Evolutionary conservation across 495 filamentous ascomycete genomes (phyloP), one percentile per base, ranked within the genome.

Genomic region (Daldinia childiae): DNA sequence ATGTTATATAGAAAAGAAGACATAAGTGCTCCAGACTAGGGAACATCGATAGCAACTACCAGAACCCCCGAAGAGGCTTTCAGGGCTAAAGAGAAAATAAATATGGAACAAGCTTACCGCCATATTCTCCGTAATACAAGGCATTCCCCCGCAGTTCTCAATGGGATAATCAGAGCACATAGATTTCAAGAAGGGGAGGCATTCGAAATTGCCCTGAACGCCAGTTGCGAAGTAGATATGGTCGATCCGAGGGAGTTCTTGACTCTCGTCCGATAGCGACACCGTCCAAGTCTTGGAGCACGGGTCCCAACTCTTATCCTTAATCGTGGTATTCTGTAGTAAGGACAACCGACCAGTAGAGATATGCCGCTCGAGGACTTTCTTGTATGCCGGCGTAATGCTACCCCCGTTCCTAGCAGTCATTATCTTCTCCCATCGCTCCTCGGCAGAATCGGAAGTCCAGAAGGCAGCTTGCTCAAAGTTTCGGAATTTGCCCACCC

Each of bases 401-500:
- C 85, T 88, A 29, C 89, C 88, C 0, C 89, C 89, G 60, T 87
- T 85, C 26, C 88, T 85, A 41, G 89, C 89, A 2, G 77, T 74
- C 77, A 66, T 72, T 52, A 89, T 79, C 80, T 87, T 88, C 50
- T 86, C 81, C 9, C 87, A 79, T 24, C 88, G 84, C 73, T 90
- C 88, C 68, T 88, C 84, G 51, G 88, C 82, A 6, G 82, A 84
- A 50, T 88, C 86, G 17, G 86, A 84, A 7, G 84, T 85, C 87
- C 88, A 90, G 71, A 90, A 91, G 2, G 82, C 80, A 27, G 89
- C 84, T 65, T 89, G 87, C 64, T 88, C 83, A 74, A 81, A 83
- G 75, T 90, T 90, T n/a, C 86, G 85, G 72, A 87, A 90, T 67
- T 91, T 91, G 27, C 87, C 87, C 76, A 91, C 86, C 89, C 89